Percentiles rank a stretch among this genome's conserved stretches.
Evolutionary conservation across 2,329 filamentous ascomycete genomes (phyloP).

Genomic region (Fusarium avenaceum): DNA sequence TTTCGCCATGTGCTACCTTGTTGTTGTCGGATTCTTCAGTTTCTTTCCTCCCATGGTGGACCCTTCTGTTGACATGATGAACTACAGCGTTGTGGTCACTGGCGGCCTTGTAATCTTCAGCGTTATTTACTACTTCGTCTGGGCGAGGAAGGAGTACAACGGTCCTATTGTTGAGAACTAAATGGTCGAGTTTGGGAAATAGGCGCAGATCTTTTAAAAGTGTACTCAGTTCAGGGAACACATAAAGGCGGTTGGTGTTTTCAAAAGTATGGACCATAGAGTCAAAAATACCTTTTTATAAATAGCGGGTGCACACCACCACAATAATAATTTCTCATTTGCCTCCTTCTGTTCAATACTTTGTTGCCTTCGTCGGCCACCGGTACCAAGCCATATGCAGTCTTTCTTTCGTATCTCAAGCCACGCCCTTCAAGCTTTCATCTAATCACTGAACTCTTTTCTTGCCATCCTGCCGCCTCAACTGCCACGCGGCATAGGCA

Average conservation of each 20-base stretch:
- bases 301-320: neutral
- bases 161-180: conserved; percentile 58
- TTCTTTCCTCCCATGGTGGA: conserved; percentile 62
- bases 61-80: conserved; percentile 57
- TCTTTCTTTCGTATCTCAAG: too few species aligned
- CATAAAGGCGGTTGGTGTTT: neutral
- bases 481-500: neutral
- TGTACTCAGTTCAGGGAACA: neutral
- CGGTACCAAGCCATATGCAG: too few species aligned
- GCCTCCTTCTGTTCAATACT: too few species aligned
- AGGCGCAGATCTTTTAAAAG: neutral
- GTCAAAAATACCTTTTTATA: neutral
- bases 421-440: neutral
- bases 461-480: fast-evolving
- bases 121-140: conserved; percentile 60
- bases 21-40: conserved; percentile 69
- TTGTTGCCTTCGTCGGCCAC: too few species aligned
- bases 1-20: conserved; percentile 66
- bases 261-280: neutral
- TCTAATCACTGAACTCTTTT: neutral
- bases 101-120: conserved; percentile 59
- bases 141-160: conserved; percentile 59
- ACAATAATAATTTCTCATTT: neutral
- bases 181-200: neutral
- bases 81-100: conserved; percentile 63